These are phyloP conservation scores for Wickerhamomyces rabaulensis DNA, from an alignment of 805 yeast genomes.

Conservation along the genomic window DNA sequence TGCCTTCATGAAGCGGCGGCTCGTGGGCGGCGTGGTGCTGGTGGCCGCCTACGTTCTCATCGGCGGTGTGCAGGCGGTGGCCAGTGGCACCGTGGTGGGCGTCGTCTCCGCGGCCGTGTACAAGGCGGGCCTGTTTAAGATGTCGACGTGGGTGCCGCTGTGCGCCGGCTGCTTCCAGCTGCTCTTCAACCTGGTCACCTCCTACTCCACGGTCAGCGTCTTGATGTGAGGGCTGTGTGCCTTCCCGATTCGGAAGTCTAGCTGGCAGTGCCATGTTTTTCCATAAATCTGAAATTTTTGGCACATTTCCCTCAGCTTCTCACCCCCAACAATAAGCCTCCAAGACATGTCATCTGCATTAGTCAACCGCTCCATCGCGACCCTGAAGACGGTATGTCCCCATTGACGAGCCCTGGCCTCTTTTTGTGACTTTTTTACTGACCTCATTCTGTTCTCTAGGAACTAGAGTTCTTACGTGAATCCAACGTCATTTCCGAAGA, in stretches of 20 bases:
- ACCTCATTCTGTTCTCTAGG: constrained; percentile 28
- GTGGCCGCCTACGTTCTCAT: constrained; percentile 41
- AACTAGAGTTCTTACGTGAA: constrained; percentile 73
- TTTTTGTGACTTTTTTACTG: neutral
- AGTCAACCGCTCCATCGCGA: constrained; percentile 74
- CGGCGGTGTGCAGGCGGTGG: constrained; percentile 61
- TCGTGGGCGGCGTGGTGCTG: constrained; percentile 36
- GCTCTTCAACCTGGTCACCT: constrained; percentile 58
- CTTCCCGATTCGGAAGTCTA: constrained; percentile 8
- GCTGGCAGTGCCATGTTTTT: neutral
- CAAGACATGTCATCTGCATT: constrained; percentile 44
- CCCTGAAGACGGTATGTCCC: constrained; percentile 49
- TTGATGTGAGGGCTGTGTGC: constrained; percentile 28
- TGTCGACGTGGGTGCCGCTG: constrained; percentile 96
- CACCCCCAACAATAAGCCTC: neutral
- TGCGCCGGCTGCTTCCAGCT: constrained; percentile 70
- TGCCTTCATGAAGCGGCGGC: constrained; percentile 40
- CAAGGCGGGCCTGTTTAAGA: constrained; percentile 71
- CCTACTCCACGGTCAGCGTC: constrained; percentile 54
- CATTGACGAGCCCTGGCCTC: too few species aligned
- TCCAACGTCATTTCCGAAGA: constrained; percentile 63
- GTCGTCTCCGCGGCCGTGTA: constrained; percentile 64
- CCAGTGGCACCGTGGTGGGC: constrained; percentile 75
- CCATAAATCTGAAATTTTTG: neutral
- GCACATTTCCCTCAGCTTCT: neutral